These are phyloP conservation scores for Xylaria flabelliformis DNA, from an alignment of 495 filamentous ascomycete genomes.

Conservation along the genomic window DNA sequence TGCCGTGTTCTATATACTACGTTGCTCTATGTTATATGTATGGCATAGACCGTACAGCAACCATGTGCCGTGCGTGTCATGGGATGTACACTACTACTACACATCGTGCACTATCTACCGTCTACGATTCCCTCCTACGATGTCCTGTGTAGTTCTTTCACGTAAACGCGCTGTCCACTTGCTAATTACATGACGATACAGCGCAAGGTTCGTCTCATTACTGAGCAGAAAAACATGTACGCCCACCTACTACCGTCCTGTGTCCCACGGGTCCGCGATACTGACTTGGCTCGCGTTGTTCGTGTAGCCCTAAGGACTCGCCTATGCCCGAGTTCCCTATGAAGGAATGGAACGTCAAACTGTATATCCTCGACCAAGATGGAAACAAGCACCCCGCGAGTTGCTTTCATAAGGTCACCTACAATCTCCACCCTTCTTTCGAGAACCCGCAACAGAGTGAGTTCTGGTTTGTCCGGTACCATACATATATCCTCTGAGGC, in stretches of 20 bases:
- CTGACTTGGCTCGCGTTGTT: conserved; percentile 32
- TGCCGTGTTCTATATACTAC: background rate
- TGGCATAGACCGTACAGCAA: background rate
- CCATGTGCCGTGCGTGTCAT: background rate
- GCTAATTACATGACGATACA: conserved; percentile 42
- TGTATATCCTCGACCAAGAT: conserved; percentile 66
- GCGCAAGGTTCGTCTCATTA: conserved; percentile 89
- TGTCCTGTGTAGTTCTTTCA: background rate
- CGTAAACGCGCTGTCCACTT: background rate
- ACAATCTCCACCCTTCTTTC: conserved; percentile 93
- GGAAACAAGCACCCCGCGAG: conserved; percentile 75
- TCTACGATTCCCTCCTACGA: background rate
- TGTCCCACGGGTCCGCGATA: conserved; percentile 20
- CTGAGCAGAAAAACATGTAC: conserved; percentile 87
- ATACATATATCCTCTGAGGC: background rate
- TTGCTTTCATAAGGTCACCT: conserved; percentile 88
- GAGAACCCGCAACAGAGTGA: conserved; percentile 81
- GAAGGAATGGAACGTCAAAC: conserved; percentile 73
- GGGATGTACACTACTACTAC: background rate
- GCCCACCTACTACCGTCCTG: conserved; percentile 41
- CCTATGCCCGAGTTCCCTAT: conserved; percentile 88
- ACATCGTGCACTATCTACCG: background rate
- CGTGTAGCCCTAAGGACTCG: conserved; percentile 67
- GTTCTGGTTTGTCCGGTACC: conserved; percentile 35
- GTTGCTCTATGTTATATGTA: background rate